Base-by-base conservation (phyloP, 257 asterid species). In the Voacanga thouarsii region DNA sequence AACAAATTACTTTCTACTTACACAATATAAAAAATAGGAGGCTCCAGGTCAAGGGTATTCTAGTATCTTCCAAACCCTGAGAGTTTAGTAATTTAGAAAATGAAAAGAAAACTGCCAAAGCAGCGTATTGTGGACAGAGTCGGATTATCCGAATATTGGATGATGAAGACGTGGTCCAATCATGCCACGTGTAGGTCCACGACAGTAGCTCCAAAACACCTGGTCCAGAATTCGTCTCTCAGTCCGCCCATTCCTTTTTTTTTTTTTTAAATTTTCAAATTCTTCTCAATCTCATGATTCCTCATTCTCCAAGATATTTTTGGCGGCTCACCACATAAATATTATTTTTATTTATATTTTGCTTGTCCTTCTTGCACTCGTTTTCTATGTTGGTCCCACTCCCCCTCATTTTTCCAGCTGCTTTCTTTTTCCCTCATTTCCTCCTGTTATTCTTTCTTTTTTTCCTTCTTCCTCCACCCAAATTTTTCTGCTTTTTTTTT, bases 211-310 rank as follows among this genome's bases (percentile, higher is more conserved):
- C 53, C 43, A 51, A 67, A 76, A 49, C n/a, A 53, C 63, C 19
- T 66, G 74, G 80, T 33, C 49, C 44, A 70, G 67, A 76, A 64
- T 53, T 15, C 26, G 53, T 77, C 60, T 37, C 65, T 23, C 16
- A 3, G 6, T 23, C 7, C 21, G 7, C n/a, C 56, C 33, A 4
- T 49, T 11, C 47, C 1, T 26, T 8, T n/a, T 53, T 11, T 21
- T 49, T 1, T 57, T 43, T 21, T 1, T 3, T 30, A 6, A 23
- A 75, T 21, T 1, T 3, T 30, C 15, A 23, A 75, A 75, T 26
- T 61, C 65, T 12, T 61, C 15, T 33, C 37, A 1, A 33, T 33
- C 37, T 33, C 37, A 33, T 1, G 37, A n/a, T n/a, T n/a, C 2
- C 37, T 33, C 37, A 7, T 3, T 5, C 6, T 16, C 15, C 50